A percentile compares a stretch with the other conserved stretches of the same genome.
These are phyloP conservation scores for Fusarium sp. DNA, from an alignment of 2,329 filamentous ascomycete species.

Conservation along the genomic window DNA sequence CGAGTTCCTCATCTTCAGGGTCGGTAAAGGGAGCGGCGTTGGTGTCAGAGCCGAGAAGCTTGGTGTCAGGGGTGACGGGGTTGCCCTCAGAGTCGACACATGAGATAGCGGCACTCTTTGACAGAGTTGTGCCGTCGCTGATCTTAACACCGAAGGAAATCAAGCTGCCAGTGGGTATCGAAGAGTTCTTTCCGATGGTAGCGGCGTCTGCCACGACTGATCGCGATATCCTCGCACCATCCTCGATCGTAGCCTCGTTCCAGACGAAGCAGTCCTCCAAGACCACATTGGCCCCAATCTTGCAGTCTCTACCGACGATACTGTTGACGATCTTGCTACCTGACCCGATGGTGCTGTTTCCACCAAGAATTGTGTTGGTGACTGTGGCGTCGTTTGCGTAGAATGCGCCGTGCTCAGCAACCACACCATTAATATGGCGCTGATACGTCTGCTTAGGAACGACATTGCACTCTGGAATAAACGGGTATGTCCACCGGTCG, in stretches of 20 bases:
- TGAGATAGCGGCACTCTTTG: conserved; percentile 47
- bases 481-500: conserved; percentile 84
- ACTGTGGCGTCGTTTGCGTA: conserved; percentile 76
- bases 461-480: conserved; percentile 89
- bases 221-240: conserved; percentile 72
- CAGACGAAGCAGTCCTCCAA: conserved; percentile 86
- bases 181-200: conserved; percentile 73
- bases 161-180: conserved; percentile 74
- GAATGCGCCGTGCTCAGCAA: conserved; percentile 79
- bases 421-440: conserved; percentile 72
- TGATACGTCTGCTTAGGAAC: conserved; percentile 79
- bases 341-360: conserved; percentile 76
- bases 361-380: conserved; percentile 76
- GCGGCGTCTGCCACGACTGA: conserved; percentile 80
- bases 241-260: conserved; percentile 80
- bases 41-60: conserved; percentile 58
- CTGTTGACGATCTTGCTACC: conserved; percentile 74
- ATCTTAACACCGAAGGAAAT: conserved; percentile 81
- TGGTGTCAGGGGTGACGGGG: conserved; percentile 52
- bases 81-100: conserved; percentile 50
- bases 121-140: conserved; percentile 64
- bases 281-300: conserved; percentile 82
- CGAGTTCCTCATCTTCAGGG: conserved; percentile 58
- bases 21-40: conserved; percentile 60
- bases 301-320: conserved; percentile 83